Percentiles rank a stretch among this genome's conserved stretches.
Evolutionary conservation across 2,329 filamentous ascomycete species (phyloP).

Genomic region (Aureobasidium namibiae): DNA sequence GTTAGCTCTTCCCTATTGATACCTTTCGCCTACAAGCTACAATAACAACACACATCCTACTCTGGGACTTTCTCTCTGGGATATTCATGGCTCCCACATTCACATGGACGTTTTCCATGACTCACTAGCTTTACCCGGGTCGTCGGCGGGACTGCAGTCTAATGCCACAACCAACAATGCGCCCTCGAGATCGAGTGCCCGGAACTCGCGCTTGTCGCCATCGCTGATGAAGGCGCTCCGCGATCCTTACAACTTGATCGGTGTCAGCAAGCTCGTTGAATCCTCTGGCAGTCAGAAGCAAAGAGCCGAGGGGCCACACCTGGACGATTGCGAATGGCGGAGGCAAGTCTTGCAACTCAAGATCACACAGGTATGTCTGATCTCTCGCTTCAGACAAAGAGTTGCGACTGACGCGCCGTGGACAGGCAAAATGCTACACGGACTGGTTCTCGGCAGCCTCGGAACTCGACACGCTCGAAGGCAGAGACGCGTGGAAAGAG

Average conservation of each 20-base stretch:
- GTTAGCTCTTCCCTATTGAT: background rate
- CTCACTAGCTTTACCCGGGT: conserved; percentile 10
- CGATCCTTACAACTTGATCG: conserved; percentile 6
- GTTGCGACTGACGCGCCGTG: conserved; percentile 11
- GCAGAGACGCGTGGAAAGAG: conserved; percentile 73
- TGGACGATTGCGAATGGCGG: conserved; percentile 26
- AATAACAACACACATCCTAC: background rate
- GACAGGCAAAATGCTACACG: conserved; percentile 56
- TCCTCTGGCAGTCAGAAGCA: background rate
- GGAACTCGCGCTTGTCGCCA: background rate
- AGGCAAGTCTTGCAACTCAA: conserved; percentile 55
- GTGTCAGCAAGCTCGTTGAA: background rate
- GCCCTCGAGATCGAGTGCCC: background rate
- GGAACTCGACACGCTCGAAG: conserved; percentile 71
- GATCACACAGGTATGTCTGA: conserved; percentile 55
- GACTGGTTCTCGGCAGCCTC: conserved; percentile 70
- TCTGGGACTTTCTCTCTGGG: background rate
- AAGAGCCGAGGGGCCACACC: conserved; percentile 27
- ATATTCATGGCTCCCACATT: conserved; percentile 9
- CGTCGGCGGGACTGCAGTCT: background rate
- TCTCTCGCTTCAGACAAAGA: background rate
- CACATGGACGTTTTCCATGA: conserved; percentile 15
- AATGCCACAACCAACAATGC: background rate
- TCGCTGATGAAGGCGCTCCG: background rate
- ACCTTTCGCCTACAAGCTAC: background rate